Base-by-base conservation (phyloP, 257 asterid genomes). In the Nicotiana tabacum region DNA sequence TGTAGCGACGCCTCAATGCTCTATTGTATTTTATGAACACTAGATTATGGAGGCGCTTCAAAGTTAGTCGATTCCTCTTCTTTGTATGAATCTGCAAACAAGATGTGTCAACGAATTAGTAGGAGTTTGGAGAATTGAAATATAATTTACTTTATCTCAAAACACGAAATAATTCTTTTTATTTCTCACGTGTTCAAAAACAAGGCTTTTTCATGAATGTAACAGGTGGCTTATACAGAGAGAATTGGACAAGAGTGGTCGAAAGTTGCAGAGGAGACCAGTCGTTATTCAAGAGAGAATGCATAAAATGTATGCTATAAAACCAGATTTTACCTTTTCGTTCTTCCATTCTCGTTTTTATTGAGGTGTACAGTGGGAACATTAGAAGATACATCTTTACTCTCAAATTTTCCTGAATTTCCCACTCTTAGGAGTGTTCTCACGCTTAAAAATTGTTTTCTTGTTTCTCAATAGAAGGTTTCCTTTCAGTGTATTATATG, bases 181-280 rank as follows among this genome's bases (percentile, higher is more conserved):
- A 33, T 4, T 33, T 33, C 37, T 33, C 37, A 33, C 6, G 37
- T 33, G 37, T 33, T 33, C 37, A 33, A 33, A 33, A 33, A 33
- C 30, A 29, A 17, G 62, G 70, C 82, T 83, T 77, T 79, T 70
- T 35, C 65, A 61, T 62, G 83, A 81, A 43, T n/a, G 27, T 83
- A 85, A 35, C 92, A 96, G 99, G 97, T 93, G 80, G 64, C 92
- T 37, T 92, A 90, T 74, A 84, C 86, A 82, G 97, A 94, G 87
- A 94, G 89, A 83, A 92, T 94, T 32, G 97, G 85, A 53, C 88
- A 39, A 11, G 98, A 94, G 89, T 96, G 99, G 99, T 82, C 85
- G 78, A 93, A 91, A 86, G 97, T 91, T 82, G 97, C 93, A 11
- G 97, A 91, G 83, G 98, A 93, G 89, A 94, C 96, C 7, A 77